Evolutionary conservation across 495 filamentous ascomycete species (phyloP).

Genomic region (Cercophora sp.): DNA sequence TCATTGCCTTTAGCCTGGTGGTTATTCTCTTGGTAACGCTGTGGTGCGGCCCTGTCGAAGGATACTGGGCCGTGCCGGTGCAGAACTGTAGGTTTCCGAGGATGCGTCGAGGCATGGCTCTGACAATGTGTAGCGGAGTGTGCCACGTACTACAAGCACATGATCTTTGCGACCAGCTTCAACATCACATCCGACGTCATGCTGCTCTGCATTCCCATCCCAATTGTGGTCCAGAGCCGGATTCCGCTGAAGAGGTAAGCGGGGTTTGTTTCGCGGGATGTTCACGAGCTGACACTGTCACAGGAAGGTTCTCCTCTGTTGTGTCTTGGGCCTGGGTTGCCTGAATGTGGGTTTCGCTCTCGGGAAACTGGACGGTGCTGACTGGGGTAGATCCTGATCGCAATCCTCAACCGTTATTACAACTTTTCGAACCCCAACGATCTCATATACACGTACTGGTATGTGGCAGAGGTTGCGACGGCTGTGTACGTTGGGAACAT

Average conservation of each 20-base stretch:
- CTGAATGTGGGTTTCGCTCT: slow-evolving; percentile 1
- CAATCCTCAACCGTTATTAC: slow-evolving; percentile 45
- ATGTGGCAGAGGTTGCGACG: slow-evolving; percentile 44
- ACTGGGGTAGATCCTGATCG: slow-evolving; percentile 43
- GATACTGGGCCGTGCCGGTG: slow-evolving; percentile 11
- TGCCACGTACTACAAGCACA: slow-evolving; percentile 44
- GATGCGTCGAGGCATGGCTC: too few relatives aligned
- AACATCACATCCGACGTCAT: slow-evolving; percentile 49
- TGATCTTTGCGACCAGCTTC: slow-evolving; percentile 43
- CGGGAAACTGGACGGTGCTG: background rate
- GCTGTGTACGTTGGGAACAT: slow-evolving; percentile 47
- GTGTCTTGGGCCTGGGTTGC: slow-evolving; percentile 43
- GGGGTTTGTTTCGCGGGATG: background rate
- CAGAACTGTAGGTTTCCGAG: slow-evolving; percentile 6
- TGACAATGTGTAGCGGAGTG: slow-evolving; percentile 40
- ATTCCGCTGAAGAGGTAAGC: slow-evolving; percentile 33
- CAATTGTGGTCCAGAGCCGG: slow-evolving; percentile 34
- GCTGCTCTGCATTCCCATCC: slow-evolving; percentile 44
- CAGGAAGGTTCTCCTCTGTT: slow-evolving; percentile 34
- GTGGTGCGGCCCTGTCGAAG: slow-evolving; percentile 35
- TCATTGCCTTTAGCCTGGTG: slow-evolving; percentile 36
- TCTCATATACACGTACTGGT: slow-evolving; percentile 48
- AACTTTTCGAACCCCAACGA: slow-evolving; percentile 40
- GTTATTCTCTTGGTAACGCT: slow-evolving; percentile 39
- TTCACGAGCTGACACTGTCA: background rate